Evolutionary conservation across 805 yeast species (phyloP), one percentile per base, ranked within the genome.

Genomic region (Yarrowia hollandica): DNA sequence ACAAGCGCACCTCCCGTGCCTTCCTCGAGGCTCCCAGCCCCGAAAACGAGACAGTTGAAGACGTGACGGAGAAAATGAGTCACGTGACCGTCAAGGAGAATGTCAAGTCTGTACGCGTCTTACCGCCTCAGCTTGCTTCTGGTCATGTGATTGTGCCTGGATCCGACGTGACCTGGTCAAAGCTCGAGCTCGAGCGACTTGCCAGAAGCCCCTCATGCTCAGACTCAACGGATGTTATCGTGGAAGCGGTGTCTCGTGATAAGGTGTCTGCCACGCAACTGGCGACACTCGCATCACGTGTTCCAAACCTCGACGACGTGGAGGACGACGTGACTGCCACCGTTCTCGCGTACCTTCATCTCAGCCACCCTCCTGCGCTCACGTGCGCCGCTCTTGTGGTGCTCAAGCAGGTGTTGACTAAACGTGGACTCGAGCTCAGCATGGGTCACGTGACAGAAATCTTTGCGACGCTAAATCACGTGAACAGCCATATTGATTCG

Each of bases 381-480:
- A 44, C 54, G 0, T 16, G 19, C 0, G 26, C 35, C 3, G 54
- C 54, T 2, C 28, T 44, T 19, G 37, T 44, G 14, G 54, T 30
- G n/a, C 19, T 44, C 19, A 44, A 44, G 8, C 35, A 44, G 21
- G 54, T 44, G 14, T n/a, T 44, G 10, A 11, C 12, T 9, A 44
- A 44, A 16, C 35, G 18, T 10, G 37, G 28, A 1, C 12, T 33
- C 9, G 5, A 15, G 3, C 28, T 33, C 1, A 33, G 39, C 7
- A 48, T 48, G 39, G 55, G 22, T 15, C 39, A 31, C 25, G 55
- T 48, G 30, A 33, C 39, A 8, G 55, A 48, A 7, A 48, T 44
- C 3, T 44, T n/a, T 11, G 3, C 54, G 10, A 44, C 54, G n/a
- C 26, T 44, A 10, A 30, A 21, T 19, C 35, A 44, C 28, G 54